Base-by-base conservation (phyloP, 345 rosid species). In the Salix udensis region DNA sequence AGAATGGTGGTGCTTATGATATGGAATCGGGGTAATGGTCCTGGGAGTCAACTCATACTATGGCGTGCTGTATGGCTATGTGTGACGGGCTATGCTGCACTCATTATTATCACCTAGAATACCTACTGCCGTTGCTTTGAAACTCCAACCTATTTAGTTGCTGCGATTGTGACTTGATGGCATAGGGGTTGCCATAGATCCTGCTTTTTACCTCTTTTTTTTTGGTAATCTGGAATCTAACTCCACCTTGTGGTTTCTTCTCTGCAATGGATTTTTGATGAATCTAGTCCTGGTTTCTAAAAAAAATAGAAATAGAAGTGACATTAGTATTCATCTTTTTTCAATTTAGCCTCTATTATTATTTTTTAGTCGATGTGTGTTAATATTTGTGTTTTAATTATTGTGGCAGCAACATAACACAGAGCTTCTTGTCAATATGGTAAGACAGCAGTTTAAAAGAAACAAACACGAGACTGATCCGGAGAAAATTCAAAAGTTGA, bases 401-500 rank as follows among this genome's bases (percentile, higher is more conserved):
- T 67, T 68, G 12, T 81, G 60, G 88, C 91, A 93, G 98, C 90
- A 96, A 88, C 91, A 96, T 80, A 96, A 96, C 83, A 90, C 99
- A 1, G 80, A 77, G 68, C 89, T 96, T 31, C 85, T 96, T 79
- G 88, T 96, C 80, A 85, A 86, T 65, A 86, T 91, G 88, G 94
- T 96, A 68, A 91, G 98, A 76, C 97, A 92, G 81, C 97, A 93
- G 79, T 96, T 96, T 77, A 93, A 84, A 81, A 89, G 78, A 81
- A 84, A 96, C 84, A 90, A 83, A 88, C 88, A 88, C 37, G 99
- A 91, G 92, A 87, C 88, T 6, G 97, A 96, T 85, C 92, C 95
- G 4, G 93, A 88, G 78, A 94, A 93, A 85, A 94, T 96, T 82
- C 95, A 94, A 71, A 89, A 92, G 80, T 78, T 93, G 75, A 93